Conservation (phyloP, 139 green algal species). For the Dunaliella sp. region DNA sequence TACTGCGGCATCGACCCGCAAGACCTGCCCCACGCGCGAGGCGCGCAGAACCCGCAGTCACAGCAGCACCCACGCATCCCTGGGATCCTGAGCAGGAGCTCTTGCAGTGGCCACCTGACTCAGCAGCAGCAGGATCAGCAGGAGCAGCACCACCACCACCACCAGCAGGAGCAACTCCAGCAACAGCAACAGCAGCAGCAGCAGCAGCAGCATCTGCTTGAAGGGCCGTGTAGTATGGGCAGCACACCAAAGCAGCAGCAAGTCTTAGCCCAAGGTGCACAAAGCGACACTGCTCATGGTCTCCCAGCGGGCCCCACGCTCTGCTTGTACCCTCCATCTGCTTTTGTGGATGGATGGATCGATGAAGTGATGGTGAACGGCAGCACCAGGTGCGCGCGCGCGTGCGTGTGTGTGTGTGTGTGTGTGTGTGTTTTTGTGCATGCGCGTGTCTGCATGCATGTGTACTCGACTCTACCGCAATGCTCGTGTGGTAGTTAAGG, state of each 20-base stretch:
- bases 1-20: neutral
- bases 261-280: neutral
- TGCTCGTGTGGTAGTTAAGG: no score
- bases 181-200: neutral
- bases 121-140: no score
- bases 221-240: neutral
- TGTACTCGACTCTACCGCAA: no score
- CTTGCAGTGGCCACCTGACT: no score
- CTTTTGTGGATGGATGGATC: neutral
- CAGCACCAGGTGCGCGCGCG: neutral
- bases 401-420: neutral
- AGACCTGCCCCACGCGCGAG: neutral
- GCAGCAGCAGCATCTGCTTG: neutral
- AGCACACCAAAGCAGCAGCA: neutral
- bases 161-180: no score
- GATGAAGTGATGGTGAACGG: neutral
- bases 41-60: neutral
- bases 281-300: no score
- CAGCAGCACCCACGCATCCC: no score
- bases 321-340: neutral
- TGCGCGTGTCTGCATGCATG: neutral
- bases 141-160: no score
- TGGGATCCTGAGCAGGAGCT: no score
- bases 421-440: neutral
- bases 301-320: no score